Evolutionary conservation across 2,329 filamentous ascomycete species (phyloP).

Genomic region (Cercospora sp.): DNA sequence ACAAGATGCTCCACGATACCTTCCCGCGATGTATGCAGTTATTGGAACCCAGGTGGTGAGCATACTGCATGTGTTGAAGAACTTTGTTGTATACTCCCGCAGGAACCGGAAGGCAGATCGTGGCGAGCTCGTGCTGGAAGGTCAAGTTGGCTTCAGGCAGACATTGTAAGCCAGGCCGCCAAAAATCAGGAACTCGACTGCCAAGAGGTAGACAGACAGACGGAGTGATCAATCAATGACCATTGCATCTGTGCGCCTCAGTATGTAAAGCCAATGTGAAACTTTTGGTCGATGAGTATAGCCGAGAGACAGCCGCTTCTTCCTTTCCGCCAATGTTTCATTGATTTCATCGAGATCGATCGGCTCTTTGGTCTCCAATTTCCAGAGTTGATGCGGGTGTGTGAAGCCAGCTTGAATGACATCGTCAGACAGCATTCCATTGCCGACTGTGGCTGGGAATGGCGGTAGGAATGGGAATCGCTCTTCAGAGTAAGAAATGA

Average conservation of each 20-base stretch:
- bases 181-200: background rate
- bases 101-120: conserved; percentile 44
- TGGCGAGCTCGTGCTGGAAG: conserved; percentile 45
- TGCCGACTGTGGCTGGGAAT: conserved; percentile 20
- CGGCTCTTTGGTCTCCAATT: conserved; percentile 37
- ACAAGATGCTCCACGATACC: conserved; percentile 38
- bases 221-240: conserved; percentile 22
- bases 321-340: conserved; percentile 33
- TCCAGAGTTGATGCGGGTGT: conserved; percentile 43
- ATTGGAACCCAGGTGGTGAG: conserved; percentile 28
- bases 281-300: conserved; percentile 41
- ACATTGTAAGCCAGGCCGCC: conserved; percentile 17
- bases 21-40: conserved; percentile 25
- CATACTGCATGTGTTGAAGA: conserved; percentile 26
- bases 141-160: conserved; percentile 33
- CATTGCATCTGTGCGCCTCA: conserved; percentile 39
- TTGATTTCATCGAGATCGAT: conserved; percentile 27
- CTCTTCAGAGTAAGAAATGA: conserved; percentile 43
- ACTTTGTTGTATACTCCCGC: conserved; percentile 26
- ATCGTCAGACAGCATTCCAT: conserved; percentile 32
- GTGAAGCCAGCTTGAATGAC: conserved; percentile 39
- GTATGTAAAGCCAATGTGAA: conserved; percentile 43
- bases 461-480: conserved; percentile 42
- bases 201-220: background rate
- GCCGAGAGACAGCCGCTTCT: conserved; percentile 19